These are phyloP conservation scores for Nemophila menziesii DNA, from an alignment of 257 asterid genomes.

Conservation along the genomic window DNA sequence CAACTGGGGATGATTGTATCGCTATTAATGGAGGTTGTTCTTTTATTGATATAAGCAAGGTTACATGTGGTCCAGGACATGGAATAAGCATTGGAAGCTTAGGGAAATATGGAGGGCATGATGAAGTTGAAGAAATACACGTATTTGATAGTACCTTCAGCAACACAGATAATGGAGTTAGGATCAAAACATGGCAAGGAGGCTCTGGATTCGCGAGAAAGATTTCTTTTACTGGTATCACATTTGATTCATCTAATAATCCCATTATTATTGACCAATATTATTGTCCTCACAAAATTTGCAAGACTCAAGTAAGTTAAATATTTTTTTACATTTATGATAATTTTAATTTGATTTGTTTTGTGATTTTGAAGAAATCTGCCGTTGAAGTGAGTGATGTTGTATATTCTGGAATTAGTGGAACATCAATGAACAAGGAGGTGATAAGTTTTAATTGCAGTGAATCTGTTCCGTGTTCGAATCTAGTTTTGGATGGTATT, in stretches of 20 bases:
- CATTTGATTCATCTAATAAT: constrained; percentile 22
- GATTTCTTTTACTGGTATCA: constrained; percentile 29
- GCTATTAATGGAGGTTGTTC: constrained; percentile 39
- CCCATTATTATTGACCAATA: constrained; percentile 44
- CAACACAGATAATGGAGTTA: constrained; percentile 31
- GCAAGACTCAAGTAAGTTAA: no score
- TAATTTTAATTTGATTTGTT: no score
- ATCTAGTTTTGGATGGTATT: constrained; percentile 22
- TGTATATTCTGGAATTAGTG: no score
- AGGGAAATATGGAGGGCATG: constrained; percentile 25
- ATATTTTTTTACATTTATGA: no score
- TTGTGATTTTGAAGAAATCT: no score
- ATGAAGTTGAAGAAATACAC: constrained; percentile 24
- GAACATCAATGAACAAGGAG: no score
- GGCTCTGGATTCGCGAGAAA: constrained; percentile 45
- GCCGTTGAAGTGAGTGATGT: no score
- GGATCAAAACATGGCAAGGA: constrained; percentile 66
- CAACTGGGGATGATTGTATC: constrained; percentile 33
- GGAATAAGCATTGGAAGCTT: constrained; percentile 52
- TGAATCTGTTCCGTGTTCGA: constrained; percentile 22
- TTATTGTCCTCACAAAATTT: constrained; percentile 16
- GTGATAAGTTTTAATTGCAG: no score
- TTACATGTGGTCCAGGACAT: constrained; percentile 49
- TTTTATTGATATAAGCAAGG: constrained; percentile 20
- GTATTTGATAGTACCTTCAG: constrained; percentile 28